Conservation (phyloP, 495 filamentous ascomycete genomes). For the Pyronema domesticum region DNA sequence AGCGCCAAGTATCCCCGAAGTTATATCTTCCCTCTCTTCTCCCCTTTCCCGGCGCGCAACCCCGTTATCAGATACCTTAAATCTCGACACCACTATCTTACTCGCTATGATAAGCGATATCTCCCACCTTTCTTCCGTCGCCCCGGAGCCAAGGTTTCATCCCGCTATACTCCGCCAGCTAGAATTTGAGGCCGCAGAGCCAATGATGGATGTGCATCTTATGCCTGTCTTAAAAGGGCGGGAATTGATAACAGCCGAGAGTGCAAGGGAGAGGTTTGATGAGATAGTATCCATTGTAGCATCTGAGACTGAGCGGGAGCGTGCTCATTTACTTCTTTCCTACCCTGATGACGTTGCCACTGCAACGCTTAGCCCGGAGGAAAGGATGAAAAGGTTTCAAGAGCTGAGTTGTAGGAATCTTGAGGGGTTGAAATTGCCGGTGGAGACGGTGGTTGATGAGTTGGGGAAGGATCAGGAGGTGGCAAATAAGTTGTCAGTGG, state of each 20-base stretch:
- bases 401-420: slow-evolving; percentile 21
- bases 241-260: slow-evolving; percentile 26
- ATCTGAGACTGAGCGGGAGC: slow-evolving; percentile 26
- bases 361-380: not conserved
- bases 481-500: slow-evolving; percentile 34
- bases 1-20: not conserved
- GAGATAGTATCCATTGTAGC: slow-evolving; percentile 28
- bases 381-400: slow-evolving; percentile 17
- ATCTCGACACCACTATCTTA: slow-evolving; percentile 30
- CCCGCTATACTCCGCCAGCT: slow-evolving; percentile 25
- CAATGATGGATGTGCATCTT: slow-evolving; percentile 25
- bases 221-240: slow-evolving; percentile 26
- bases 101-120: slow-evolving; percentile 29
- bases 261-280: slow-evolving; percentile 27
- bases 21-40: not conserved
- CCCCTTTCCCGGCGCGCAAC: not conserved
- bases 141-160: slow-evolving; percentile 26
- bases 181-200: slow-evolving; percentile 20
- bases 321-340: slow-evolving; percentile 20
- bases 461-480: slow-evolving; percentile 13
- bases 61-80: slow-evolving; percentile 23
- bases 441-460: not conserved
- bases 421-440: slow-evolving; percentile 1
- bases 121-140: slow-evolving; percentile 24
- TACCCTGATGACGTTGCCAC: not conserved